Conservation (phyloP, 768 basidiomycete genomes). For the Leccinum boreale region DNA sequence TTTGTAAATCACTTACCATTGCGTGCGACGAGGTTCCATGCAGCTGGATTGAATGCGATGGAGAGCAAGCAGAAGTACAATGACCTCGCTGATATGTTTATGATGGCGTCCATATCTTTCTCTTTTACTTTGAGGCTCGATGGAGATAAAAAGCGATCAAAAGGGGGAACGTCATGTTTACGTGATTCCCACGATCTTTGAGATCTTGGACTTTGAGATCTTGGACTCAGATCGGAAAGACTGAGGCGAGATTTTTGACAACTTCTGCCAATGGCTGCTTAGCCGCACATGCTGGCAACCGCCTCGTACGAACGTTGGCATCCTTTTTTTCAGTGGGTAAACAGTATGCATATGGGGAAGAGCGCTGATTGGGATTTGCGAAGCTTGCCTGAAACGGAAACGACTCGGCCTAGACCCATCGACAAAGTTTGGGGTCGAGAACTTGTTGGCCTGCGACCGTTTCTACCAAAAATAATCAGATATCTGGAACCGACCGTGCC, state of each 20-base stretch:
- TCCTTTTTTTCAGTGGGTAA: not conserved
- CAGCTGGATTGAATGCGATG: slow-evolving; percentile 88
- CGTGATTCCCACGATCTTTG: slow-evolving; percentile 10
- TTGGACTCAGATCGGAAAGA: no score
- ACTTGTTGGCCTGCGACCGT: not conserved
- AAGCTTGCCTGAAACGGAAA: no score
- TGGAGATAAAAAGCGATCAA: not conserved
- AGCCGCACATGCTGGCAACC: not conserved
- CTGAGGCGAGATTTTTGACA: not conserved
- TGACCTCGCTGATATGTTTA: slow-evolving; percentile 66
- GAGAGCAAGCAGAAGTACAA: slow-evolving; percentile 62
- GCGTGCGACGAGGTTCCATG: slow-evolving; percentile 93
- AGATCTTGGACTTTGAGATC: no score
- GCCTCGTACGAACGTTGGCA: not conserved
- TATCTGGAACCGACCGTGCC: not conserved
- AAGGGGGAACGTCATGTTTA: not conserved
- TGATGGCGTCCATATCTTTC: slow-evolving; percentile 23
- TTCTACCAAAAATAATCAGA: not conserved
- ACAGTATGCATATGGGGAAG: no score
- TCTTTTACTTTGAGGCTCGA: not conserved
- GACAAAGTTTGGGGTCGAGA: not conserved
- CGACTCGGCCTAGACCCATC: not conserved
- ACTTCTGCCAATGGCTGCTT: not conserved
- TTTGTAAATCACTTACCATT: slow-evolving; percentile 58
- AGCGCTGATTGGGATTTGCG: not conserved